Conservation (phyloP, 202 grass and related monocot genomes). For the Setaria viridis region DNA sequence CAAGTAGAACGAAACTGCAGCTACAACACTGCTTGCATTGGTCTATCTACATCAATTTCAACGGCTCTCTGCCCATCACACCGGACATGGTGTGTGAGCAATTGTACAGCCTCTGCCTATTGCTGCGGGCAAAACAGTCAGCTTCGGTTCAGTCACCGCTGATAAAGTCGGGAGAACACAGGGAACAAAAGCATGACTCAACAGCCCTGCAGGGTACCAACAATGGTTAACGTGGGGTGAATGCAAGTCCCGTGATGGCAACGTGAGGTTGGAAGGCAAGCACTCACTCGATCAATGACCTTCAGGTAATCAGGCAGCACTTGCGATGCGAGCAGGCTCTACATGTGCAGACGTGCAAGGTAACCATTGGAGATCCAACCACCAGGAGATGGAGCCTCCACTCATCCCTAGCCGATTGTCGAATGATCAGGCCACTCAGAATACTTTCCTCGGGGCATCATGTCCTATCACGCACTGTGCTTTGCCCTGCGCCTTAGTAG, state of each 20-base stretch:
- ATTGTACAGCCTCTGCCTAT: not conserved
- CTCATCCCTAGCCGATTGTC: not conserved
- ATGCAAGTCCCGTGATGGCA: not conserved
- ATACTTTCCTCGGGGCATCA: not conserved
- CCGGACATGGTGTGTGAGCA: not conserved
- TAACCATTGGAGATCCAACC: constrained; percentile 16
- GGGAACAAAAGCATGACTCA: not conserved
- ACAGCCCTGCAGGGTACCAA: not conserved
- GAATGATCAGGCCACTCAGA: not conserved
- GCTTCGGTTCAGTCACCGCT: not conserved
- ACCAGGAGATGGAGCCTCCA: not conserved
- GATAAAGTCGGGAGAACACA: not conserved
- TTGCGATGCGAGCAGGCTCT: not conserved
- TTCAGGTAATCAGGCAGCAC: not conserved
- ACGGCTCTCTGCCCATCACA: not conserved
- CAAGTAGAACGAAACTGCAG: not conserved
- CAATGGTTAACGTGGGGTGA: not conserved
- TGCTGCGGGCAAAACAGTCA: not conserved
- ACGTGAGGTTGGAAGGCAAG: not conserved
- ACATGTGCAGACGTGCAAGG: not conserved
- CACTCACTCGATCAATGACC: not conserved
- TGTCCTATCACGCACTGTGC: not conserved
- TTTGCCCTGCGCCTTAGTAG: not conserved
- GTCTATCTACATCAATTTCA: not conserved
- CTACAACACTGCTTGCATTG: not conserved